Base-by-base conservation (phyloP, 2,329 filamentous ascomycete genomes). In the Aspergillus jensenii region DNA sequence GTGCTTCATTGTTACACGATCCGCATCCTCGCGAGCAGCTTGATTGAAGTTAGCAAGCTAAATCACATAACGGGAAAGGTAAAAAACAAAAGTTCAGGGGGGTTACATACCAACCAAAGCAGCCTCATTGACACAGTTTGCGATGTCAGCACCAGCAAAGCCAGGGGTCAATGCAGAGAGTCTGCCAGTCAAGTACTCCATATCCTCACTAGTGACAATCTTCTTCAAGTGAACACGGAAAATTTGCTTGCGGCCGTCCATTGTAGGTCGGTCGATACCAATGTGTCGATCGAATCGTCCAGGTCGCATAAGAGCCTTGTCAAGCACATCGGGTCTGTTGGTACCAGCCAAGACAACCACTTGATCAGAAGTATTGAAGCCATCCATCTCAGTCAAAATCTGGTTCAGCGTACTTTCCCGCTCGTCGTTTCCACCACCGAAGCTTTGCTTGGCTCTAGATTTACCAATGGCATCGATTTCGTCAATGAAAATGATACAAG, bases 401-500 rank as follows among this genome's bases (percentile, higher is more conserved):
- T 99, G 95, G 77, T 99, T 99, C 27, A 99, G 87, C 0, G 95
- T 99, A 48, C 90, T 91, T 78, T 99, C 95, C 61, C 95, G 89
- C 79, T 99, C 95, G 71, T 99, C 95, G 71, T 98, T 98, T 61
- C 95, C 95, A 63, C 93, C 93, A 40, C 90, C 89, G 58, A 91
- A 91, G 63, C 88, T 89, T 37, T 88, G 86, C 72, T 96, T 96
- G 21, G 88, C 83, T 78, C 95, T 87, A 55, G 93, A 90, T 73
- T 93, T 91, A 67, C 95, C 95, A 68, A 99, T 97, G 58, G 95
- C 95, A 74, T 99, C 95, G 68, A 99, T 99, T 77, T 99, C 95
- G 72, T 99, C 95, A 65, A 99, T 98, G 81, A 99, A 99, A 76
- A 99, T 96, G 76, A 99, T 99, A 78, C 95, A 99, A 3, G 95